These are phyloP conservation scores for Mycena vulgaris DNA, from an alignment of 768 basidiomycete species.

Conservation along the genomic window DNA sequence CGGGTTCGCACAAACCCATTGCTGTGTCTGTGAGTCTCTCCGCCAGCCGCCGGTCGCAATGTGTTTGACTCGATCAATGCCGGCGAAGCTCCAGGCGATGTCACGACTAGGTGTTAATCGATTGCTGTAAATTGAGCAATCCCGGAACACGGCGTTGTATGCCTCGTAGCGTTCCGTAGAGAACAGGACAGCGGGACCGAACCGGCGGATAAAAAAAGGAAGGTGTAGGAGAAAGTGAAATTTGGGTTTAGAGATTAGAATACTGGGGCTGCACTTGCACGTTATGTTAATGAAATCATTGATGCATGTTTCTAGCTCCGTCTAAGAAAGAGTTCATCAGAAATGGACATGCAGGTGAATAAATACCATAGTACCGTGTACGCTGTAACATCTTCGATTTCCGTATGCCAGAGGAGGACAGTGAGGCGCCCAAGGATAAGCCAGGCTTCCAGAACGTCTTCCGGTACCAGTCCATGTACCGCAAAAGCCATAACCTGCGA, in stretches of 20 bases:
- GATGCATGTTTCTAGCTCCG: slow-evolving; percentile 37
- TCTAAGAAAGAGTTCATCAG: slow-evolving; percentile 30
- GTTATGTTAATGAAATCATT: slow-evolving; percentile 34
- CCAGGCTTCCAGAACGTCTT: slow-evolving; percentile 41
- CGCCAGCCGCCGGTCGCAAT: slow-evolving; percentile 21
- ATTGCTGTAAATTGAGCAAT: slow-evolving; percentile 36
- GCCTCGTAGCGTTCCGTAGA: slow-evolving; percentile 46
- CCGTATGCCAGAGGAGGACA: slow-evolving; percentile 47
- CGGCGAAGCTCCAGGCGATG: slow-evolving; percentile 34
- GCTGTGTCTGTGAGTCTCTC: slow-evolving; percentile 16
- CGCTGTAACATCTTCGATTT: slow-evolving; percentile 39
- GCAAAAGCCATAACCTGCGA: slow-evolving; percentile 47
- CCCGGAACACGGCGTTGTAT: slow-evolving; percentile 40
- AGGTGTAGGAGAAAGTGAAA: slow-evolving; percentile 44
- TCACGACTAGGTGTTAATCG: slow-evolving; percentile 34
- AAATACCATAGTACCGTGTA: slow-evolving; percentile 32
- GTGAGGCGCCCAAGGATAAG: slow-evolving; percentile 36
- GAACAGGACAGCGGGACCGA: slow-evolving; percentile 47
- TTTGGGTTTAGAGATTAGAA: slow-evolving; percentile 42
- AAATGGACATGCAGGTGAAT: neutral
- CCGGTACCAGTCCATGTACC: slow-evolving; percentile 44
- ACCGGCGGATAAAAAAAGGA: slow-evolving; percentile 40
- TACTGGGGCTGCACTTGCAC: slow-evolving; percentile 41
- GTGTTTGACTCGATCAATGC: neutral
- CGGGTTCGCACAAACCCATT: slow-evolving; percentile 13